phyloP scores from a whole-genome alignment of 2,329 filamentous ascomycete genomes.

The Acrocalymma vagum region DNA sequence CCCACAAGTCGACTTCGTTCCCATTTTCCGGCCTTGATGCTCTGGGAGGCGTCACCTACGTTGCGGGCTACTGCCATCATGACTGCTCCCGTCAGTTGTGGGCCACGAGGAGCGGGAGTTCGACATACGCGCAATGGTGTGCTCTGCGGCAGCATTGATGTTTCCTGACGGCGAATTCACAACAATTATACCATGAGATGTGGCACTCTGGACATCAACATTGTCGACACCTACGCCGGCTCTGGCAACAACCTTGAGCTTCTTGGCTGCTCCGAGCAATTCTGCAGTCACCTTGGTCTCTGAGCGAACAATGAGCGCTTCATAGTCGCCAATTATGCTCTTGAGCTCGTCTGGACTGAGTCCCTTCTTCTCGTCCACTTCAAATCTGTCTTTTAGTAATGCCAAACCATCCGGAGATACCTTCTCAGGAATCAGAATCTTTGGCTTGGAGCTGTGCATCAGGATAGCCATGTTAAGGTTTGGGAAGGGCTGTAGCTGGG shows the following conservation, averaged over 20 bases:
- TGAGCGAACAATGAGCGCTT: slow-evolving; percentile 80
- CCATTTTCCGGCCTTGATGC: slow-evolving; percentile 77
- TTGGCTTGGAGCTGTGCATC: slow-evolving; percentile 46
- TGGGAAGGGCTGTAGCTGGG: slow-evolving; percentile 1
- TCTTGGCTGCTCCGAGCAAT: slow-evolving; percentile 71
- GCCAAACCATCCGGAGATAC: slow-evolving; percentile 80
- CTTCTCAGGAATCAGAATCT: slow-evolving; percentile 80
- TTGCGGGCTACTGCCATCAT: slow-evolving; percentile 79
- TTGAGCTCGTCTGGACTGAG: slow-evolving; percentile 71
- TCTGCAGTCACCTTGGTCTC: slow-evolving; percentile 80
- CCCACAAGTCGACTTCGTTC: slow-evolving; percentile 78
- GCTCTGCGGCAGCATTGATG: slow-evolving; percentile 81
- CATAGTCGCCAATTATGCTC: slow-evolving; percentile 73
- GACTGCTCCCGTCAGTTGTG: slow-evolving; percentile 53
- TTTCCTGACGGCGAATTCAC: slow-evolving; percentile 84
- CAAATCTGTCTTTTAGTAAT: slow-evolving; percentile 70
- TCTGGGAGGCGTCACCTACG: slow-evolving; percentile 73
- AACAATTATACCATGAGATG: slow-evolving; percentile 77
- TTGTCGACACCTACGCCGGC: slow-evolving; percentile 85
- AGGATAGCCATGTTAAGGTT: slow-evolving; percentile 43
- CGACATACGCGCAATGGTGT: slow-evolving; percentile 67
- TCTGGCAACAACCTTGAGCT: slow-evolving; percentile 79
- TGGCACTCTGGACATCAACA: slow-evolving; percentile 78
- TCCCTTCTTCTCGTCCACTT: slow-evolving; percentile 73
- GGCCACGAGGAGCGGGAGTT: too few relatives aligned